Percentiles rank a stretch among this genome's conserved stretches.
phyloP scores from a whole-genome alignment of 768 basidiomycete genomes.

The Naganishia friedmannii region DNA sequence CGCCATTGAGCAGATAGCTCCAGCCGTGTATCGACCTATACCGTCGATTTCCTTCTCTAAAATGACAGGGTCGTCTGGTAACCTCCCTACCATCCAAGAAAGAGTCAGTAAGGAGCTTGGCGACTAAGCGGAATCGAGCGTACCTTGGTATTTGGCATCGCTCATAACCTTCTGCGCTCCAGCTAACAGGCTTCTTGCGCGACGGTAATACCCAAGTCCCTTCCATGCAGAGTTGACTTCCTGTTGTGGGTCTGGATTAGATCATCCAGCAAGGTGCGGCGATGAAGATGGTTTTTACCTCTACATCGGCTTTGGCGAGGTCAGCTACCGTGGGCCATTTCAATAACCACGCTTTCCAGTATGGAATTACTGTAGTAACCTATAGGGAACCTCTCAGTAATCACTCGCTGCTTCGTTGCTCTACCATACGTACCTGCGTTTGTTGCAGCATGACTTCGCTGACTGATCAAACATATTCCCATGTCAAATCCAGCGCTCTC shows the following conservation, averaged over 20 bases:
- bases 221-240: conserved; percentile 87
- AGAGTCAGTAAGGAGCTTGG: background rate
- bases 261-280: background rate
- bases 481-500: background rate
- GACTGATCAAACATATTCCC: conserved; percentile 31
- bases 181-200: conserved; percentile 73
- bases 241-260: conserved; percentile 46
- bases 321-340: conserved; percentile 77
- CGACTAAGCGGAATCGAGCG: background rate
- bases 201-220: conserved; percentile 80
- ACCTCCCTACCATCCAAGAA: conserved; percentile 55
- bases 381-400: background rate
- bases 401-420: no score
- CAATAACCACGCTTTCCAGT: conserved; percentile 83
- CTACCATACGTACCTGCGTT: conserved; percentile 66
- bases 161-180: conserved; percentile 76
- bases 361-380: conserved; percentile 69
- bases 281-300: conserved; percentile 33
- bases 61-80: conserved; percentile 75
- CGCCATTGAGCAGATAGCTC: conserved; percentile 68
- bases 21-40: conserved; percentile 84
- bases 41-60: conserved; percentile 82
- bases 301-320: conserved; percentile 58
- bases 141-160: conserved; percentile 42
- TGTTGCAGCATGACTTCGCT: conserved; percentile 92